phyloP scores from a whole-genome alignment of 2,329 filamentous ascomycete species.

The Nannizzia gypsea region DNA sequence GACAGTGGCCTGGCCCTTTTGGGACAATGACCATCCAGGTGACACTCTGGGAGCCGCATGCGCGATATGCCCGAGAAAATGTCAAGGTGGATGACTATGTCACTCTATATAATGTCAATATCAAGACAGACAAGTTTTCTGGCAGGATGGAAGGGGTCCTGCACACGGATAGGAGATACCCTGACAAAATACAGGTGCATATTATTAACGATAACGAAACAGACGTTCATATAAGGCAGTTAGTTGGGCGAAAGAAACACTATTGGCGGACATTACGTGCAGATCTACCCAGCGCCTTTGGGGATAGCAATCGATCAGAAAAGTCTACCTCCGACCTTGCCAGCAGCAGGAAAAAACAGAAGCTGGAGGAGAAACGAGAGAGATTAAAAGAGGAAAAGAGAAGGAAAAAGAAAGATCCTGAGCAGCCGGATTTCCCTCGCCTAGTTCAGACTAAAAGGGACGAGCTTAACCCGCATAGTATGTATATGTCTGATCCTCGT shows the following conservation, averaged over 20 bases:
- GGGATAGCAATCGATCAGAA: conserved; percentile 14
- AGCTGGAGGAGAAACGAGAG: conserved; percentile 20
- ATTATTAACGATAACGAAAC: conserved; percentile 39
- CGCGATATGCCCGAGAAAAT: conserved; percentile 43
- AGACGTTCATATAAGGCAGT: conserved; percentile 38
- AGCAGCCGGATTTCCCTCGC: neutral
- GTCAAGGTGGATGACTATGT: conserved; percentile 53
- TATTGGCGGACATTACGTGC: conserved; percentile 46
- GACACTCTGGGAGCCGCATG: conserved; percentile 59
- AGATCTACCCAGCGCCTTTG: conserved; percentile 22
- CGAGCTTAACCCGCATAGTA: conserved; percentile 33
- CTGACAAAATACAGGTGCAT: conserved; percentile 47
- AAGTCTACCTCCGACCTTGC: conserved; percentile 6
- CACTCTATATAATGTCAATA: conserved; percentile 57
- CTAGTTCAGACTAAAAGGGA: conserved; percentile 14
- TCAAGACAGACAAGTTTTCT: conserved; percentile 46
- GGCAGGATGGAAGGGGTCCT: conserved; percentile 59
- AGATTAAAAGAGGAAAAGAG: conserved; percentile 17
- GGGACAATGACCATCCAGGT: conserved; percentile 62
- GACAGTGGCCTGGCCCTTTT: conserved; percentile 58
- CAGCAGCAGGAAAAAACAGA: conserved; percentile 25
- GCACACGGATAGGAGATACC: conserved; percentile 46
- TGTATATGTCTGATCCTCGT: conserved; percentile 13
- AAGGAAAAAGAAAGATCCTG: conserved; percentile 20
- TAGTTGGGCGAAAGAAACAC: conserved; percentile 51